Evolutionary conservation across 2,329 filamentous ascomycete species (phyloP).

Genomic region (Hypoxylon sp.): DNA sequence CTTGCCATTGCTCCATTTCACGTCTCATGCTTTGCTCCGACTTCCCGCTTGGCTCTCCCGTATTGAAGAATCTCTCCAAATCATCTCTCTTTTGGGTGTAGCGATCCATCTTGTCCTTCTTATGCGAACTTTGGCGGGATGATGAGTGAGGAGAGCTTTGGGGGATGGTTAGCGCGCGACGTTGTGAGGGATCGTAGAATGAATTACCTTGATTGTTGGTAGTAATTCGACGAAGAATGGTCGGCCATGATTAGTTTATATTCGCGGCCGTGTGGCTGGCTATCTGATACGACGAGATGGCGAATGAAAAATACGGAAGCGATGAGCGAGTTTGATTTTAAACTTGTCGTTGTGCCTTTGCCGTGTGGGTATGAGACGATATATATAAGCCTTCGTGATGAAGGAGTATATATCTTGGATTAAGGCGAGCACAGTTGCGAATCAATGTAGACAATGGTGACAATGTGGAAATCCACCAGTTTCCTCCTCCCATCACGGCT

Average conservation of each 20-base stretch:
- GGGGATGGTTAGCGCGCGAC: slow-evolving; percentile 8
- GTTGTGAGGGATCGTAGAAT: neutral
- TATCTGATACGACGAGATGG: slow-evolving; percentile 2
- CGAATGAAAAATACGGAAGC: neutral
- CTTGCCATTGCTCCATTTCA: slow-evolving; percentile 31
- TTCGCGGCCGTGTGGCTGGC: neutral
- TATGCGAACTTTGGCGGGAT: neutral
- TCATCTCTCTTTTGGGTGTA: slow-evolving; percentile 15
- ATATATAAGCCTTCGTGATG: neutral
- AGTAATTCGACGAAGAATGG: neutral
- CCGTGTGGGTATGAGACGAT: neutral
- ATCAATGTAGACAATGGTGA: neutral
- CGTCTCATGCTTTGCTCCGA: slow-evolving; percentile 23
- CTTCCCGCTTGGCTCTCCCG: slow-evolving; percentile 27
- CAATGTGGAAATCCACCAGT: neutral
- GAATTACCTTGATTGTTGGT: slow-evolving; percentile 20
- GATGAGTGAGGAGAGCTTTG: slow-evolving; percentile 7
- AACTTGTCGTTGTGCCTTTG: neutral
- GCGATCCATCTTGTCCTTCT: slow-evolving; percentile 6
- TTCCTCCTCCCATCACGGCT: neutral
- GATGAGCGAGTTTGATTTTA: neutral
- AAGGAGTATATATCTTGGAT: neutral
- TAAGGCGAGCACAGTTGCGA: neutral
- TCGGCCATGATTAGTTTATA: slow-evolving; percentile 5
- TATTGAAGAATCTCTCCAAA: slow-evolving; percentile 33